These are phyloP conservation scores for Prillingera fragicola DNA, from an alignment of 1,284 basidiomycete genomes.

Conservation along the genomic window DNA sequence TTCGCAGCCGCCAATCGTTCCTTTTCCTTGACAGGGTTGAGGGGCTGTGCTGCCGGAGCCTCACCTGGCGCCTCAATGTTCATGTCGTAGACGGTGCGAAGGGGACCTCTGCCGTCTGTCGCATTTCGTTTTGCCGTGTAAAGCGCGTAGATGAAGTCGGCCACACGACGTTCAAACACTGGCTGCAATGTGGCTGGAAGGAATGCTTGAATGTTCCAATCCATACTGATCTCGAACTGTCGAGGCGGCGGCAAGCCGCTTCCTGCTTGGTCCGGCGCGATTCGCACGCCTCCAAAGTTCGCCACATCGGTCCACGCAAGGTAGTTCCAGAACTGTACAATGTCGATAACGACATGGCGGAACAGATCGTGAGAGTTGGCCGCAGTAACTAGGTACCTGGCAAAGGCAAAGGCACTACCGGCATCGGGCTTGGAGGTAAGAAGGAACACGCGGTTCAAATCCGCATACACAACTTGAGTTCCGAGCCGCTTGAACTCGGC, in stretches of 20 bases:
- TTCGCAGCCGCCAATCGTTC: constrained; percentile 65
- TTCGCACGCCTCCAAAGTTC: constrained; percentile 86
- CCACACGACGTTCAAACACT: constrained; percentile 69
- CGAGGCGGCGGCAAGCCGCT: constrained; percentile 23
- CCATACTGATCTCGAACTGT: constrained; percentile 64
- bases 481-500: constrained; percentile 96
- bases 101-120: constrained; percentile 59
- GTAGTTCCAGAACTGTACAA: constrained; percentile 90
- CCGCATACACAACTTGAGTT: constrained; percentile 89
- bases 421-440: constrained; percentile 90
- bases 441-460: constrained; percentile 83
- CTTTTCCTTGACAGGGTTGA: constrained; percentile 62
- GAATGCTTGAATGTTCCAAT: constrained; percentile 92
- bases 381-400: constrained; percentile 87
- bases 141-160: constrained; percentile 80
- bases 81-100: constrained; percentile 66
- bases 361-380: constrained; percentile 93
- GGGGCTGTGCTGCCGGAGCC: constrained; percentile 45
- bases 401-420: constrained; percentile 90
- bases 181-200: constrained; percentile 76
- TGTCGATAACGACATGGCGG: constrained; percentile 82
- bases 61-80: constrained; percentile 40
- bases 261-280: constrained; percentile 54
- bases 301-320: constrained; percentile 93
- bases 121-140: constrained; percentile 67